Conservation (phyloP, 2,329 filamentous ascomycete species). For the Cladosporium sp. region DNA sequence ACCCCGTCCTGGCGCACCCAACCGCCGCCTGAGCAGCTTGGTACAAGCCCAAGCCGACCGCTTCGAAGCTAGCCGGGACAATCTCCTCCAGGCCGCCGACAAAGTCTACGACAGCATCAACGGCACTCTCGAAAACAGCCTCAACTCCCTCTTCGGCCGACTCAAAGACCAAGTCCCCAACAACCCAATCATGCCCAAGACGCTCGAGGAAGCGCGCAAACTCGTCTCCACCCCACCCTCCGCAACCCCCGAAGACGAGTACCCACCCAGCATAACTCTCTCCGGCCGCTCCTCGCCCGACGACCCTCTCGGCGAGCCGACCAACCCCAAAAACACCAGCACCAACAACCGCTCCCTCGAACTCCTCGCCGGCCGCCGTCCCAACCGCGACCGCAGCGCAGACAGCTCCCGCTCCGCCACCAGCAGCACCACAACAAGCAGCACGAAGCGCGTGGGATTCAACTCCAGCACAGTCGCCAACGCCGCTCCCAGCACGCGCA, state of each 20-base stretch:
- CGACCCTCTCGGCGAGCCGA: constrained; percentile 24
- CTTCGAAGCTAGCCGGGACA: constrained; percentile 70
- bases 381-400: constrained; percentile 65
- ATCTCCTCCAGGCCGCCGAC: constrained; percentile 74
- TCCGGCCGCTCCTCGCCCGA: constrained; percentile 35
- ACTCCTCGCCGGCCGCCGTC: constrained; percentile 64
- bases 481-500: constrained; percentile 18
- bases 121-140: constrained; percentile 83
- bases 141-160: constrained; percentile 88
- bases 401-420: constrained; percentile 65
- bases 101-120: constrained; percentile 90
- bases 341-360: constrained; percentile 65
- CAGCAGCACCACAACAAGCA: constrained; percentile 7
- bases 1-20: constrained; percentile 52
- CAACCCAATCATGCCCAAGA: constrained; percentile 67
- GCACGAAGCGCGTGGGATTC: constrained; percentile 51
- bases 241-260: constrained; percentile 27
- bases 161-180: constrained; percentile 63
- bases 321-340: constrained; percentile 18
- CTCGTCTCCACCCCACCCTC: constrained; percentile 68
- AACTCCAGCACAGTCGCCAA: not conserved
- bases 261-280: constrained; percentile 13
- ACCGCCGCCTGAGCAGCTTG: constrained; percentile 76
- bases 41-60: constrained; percentile 81
- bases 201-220: constrained; percentile 86